phyloP scores from a whole-genome alignment of 345 rosid genomes.

The Cochlearia excelsa region DNA sequence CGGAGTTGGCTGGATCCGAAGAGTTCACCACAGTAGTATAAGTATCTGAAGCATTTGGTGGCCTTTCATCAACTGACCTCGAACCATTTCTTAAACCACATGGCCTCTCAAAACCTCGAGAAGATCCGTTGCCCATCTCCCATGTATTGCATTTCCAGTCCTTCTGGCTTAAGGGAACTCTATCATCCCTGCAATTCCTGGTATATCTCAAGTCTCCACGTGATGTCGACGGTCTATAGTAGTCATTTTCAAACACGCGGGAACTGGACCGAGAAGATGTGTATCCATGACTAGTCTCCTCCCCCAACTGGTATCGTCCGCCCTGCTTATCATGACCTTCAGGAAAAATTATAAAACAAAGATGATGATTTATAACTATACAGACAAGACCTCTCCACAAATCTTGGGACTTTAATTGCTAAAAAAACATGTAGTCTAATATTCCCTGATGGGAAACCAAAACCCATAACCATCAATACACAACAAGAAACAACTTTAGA shows the following conservation, averaged over 20 bases:
- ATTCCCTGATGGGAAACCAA: neutral
- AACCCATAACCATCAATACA: conserved; percentile 2
- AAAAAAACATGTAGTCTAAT: neutral
- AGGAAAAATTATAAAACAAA: conserved; percentile 39
- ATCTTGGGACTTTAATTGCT: too few species aligned
- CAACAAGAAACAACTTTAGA: neutral
- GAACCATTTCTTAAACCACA: conserved; percentile 49
- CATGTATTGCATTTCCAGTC: conserved; percentile 71
- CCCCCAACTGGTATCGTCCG: conserved; percentile 61
- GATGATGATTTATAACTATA: conserved; percentile 13
- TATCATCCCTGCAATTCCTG: conserved; percentile 59
- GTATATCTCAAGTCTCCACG: conserved; percentile 71
- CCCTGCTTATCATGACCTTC: conserved; percentile 95
- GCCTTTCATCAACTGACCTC: conserved; percentile 60
- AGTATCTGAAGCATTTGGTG: conserved; percentile 41
- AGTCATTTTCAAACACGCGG: conserved; percentile 62
- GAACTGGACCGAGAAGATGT: conserved; percentile 50
- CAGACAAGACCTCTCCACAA: conserved; percentile 10
- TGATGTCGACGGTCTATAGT: conserved; percentile 43
- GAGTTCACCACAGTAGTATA: conserved; percentile 46
- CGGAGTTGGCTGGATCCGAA: conserved; percentile 45
- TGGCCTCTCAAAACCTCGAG: conserved; percentile 49
- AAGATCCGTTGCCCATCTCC: conserved; percentile 65
- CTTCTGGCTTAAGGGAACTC: conserved; percentile 62
- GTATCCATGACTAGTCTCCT: conserved; percentile 65